Evolutionary conservation across 208 protist genomes (phyloP), one percentile per base, ranked within the genome.

Genomic region (Acanthamoeba rhysodes): DNA sequence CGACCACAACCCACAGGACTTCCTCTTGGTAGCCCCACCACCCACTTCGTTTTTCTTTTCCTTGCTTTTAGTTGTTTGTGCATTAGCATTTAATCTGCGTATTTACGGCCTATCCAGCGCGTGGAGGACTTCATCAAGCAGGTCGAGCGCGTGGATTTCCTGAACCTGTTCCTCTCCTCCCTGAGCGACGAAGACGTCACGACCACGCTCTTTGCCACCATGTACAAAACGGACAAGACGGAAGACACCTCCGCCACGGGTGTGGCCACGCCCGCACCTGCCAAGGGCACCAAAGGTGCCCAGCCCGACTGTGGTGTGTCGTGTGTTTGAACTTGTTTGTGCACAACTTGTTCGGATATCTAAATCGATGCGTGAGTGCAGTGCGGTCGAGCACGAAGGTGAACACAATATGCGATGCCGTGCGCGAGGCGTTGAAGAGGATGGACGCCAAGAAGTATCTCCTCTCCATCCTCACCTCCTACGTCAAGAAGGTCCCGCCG

Each of bases 131-230:
- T 98, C 95, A 76, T 98, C 59, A 57, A 95, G 1, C 96, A 97
- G 72, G 37, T 98, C 20, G 24, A 94, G 37, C 45, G 90, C 41
- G 72, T 96, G 32, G 87, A 95, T 53, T 95, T 85, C 80, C 24
- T 98, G n/a, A 97, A 97, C 85, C 92, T 97, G 12, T 97, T 97
- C 64, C 53, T 98, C 2, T 95, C 94, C 0, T 93, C 66, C 10
- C 55, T 95, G 32, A 90, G 90, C 24, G 93, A 97, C 37, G 95
- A 96, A 76, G 97, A 97, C 57, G 88, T 93, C 2, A 96, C 93
- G 3, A 80, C 76, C 27, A 96, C 94, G 0, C 48, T 96, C 27
- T 97, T 97, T 20, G 10, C 70, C 32, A 80, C 91, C 55, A 64
- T 96, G 22, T 72, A 96, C 68, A 76, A 64, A 24, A 95, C 34